Conservation (phyloP, 176 grass and related monocot genomes). For the Phoenix dactylifera region DNA sequence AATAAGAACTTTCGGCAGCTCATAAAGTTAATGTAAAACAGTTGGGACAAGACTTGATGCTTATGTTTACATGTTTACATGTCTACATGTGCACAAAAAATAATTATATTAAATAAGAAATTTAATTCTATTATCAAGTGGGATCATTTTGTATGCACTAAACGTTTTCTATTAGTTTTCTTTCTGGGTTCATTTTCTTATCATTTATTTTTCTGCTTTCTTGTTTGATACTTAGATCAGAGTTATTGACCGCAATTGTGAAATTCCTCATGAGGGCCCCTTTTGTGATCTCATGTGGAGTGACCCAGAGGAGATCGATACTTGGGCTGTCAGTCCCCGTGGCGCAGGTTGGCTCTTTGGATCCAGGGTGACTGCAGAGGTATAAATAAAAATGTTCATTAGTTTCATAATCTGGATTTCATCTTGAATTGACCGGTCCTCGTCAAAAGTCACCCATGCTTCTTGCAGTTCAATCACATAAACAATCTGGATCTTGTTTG, state of each 20-base stretch:
- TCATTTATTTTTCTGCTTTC: not conserved
- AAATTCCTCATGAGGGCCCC: slow-evolving; percentile 94
- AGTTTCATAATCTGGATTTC: not conserved
- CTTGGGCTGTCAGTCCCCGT: slow-evolving; percentile 94
- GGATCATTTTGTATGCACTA: too few relatives aligned
- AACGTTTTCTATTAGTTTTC: too few relatives aligned
- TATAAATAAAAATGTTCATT: slow-evolving; percentile 15
- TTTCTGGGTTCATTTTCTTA: too few relatives aligned
- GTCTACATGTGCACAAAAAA: too few relatives aligned
- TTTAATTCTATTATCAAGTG: too few relatives aligned
- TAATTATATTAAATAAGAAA: too few relatives aligned
- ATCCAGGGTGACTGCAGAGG: slow-evolving; percentile 90
- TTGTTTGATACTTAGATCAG: slow-evolving; percentile 41
- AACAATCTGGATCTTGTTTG: slow-evolving; percentile 95
- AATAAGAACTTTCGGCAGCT: too few relatives aligned
- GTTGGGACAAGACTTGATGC: too few relatives aligned
- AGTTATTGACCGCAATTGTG: slow-evolving; percentile 93
- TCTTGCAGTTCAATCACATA: slow-evolving; percentile 82
- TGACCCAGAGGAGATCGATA: slow-evolving; percentile 96
- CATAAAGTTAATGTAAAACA: too few relatives aligned
- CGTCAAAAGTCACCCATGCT: slow-evolving; percentile 1
- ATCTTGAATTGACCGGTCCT: not conserved
- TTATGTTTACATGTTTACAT: too few relatives aligned
- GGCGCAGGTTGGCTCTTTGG: slow-evolving; percentile 98
- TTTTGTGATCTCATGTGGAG: slow-evolving; percentile 99